Conservation (phyloP, 345 rosid genomes). For the Salix dunnii region DNA sequence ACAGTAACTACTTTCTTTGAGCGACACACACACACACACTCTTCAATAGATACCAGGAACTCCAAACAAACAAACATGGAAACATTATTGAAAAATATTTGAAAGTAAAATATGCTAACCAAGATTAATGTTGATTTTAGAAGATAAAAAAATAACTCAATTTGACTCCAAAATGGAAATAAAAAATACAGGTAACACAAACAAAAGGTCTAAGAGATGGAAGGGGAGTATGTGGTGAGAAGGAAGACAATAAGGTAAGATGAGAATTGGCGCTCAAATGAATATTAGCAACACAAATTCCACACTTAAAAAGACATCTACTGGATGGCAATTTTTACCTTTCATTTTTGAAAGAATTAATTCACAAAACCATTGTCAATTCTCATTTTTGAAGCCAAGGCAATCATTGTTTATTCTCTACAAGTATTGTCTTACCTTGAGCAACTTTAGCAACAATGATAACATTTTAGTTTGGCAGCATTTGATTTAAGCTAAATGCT, state of each 20-base stretch:
- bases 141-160: too few relatives aligned
- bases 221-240: neutral
- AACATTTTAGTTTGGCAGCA: too few relatives aligned
- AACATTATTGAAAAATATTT: neutral
- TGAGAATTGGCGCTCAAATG: neutral
- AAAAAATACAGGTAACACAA: neutral
- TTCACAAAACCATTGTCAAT: neutral
- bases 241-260: neutral
- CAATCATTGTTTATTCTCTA: neutral
- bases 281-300: neutral
- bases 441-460: neutral
- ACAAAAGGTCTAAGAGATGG: neutral
- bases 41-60: neutral
- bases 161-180: neutral
- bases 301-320: too few relatives aligned
- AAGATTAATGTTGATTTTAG: neutral
- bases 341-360: neutral
- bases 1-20: neutral
- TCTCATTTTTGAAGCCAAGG: neutral
- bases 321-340: too few relatives aligned
- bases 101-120: neutral
- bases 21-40: neutral
- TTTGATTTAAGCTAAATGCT: too few relatives aligned
- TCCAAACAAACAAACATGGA: neutral
- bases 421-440: neutral